Evolutionary conservation across 441 rosid species (phyloP).

Genomic region (Hypseocharis bilobata): DNA sequence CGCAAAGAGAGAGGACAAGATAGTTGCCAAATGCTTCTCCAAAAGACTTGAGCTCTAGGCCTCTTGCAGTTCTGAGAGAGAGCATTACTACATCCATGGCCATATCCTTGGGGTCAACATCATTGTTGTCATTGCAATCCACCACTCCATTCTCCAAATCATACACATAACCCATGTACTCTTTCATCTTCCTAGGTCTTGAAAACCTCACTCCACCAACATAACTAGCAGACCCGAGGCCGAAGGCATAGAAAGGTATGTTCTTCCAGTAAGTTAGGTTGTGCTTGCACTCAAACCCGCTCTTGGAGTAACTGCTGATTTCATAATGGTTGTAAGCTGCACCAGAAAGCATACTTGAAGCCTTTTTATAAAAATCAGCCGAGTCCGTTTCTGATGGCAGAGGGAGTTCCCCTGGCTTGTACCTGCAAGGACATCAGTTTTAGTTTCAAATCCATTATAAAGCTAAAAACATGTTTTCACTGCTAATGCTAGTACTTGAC

Average conservation of each 20-base stretch:
- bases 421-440: slow-evolving; percentile 38
- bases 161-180: slow-evolving; percentile 48
- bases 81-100: slow-evolving; percentile 78
- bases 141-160: slow-evolving; percentile 47
- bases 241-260: slow-evolving; percentile 72
- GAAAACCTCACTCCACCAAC: slow-evolving; percentile 78
- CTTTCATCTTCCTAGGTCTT: slow-evolving; percentile 69
- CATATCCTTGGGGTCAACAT: slow-evolving; percentile 46
- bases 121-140: slow-evolving; percentile 26
- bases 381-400: slow-evolving; percentile 74
- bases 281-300: slow-evolving; percentile 68
- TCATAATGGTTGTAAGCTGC: slow-evolving; percentile 74
- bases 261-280: slow-evolving; percentile 78
- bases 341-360: slow-evolving; percentile 50
- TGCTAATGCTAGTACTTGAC: not conserved
- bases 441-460: not conserved
- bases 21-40: slow-evolving; percentile 52
- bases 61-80: slow-evolving; percentile 74
- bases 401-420: slow-evolving; percentile 71
- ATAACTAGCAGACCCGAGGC: slow-evolving; percentile 87
- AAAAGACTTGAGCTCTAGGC: slow-evolving; percentile 59
- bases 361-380: slow-evolving; percentile 64
- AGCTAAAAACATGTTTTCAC: slow-evolving; percentile 4
- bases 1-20: slow-evolving; percentile 46
- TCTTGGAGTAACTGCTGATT: slow-evolving; percentile 65